Evolutionary conservation across 2,329 filamentous ascomycete species (phyloP).

Genomic region (Cephalotrichum gorgonifer): DNA sequence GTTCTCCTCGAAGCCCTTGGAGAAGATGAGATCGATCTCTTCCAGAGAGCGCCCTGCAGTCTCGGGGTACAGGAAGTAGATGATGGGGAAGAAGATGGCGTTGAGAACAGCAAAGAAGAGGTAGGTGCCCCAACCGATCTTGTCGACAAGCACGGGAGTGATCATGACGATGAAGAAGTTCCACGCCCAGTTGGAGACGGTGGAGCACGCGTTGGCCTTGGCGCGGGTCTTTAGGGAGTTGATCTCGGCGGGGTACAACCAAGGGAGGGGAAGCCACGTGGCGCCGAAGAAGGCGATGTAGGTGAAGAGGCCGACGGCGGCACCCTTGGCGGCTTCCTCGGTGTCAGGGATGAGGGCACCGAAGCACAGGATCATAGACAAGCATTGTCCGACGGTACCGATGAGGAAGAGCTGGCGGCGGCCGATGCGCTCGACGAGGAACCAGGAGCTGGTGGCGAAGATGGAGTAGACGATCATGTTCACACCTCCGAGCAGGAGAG

Average conservation of each 20-base stretch:
- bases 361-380: slow-evolving; percentile 52
- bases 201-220: slow-evolving; percentile 49
- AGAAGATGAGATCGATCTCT: slow-evolving; percentile 45
- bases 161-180: slow-evolving; percentile 71
- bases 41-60: slow-evolving; percentile 42
- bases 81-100: slow-evolving; percentile 30
- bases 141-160: slow-evolving; percentile 62
- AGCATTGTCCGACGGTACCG: slow-evolving; percentile 34
- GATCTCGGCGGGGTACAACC: slow-evolving; percentile 54
- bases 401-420: slow-evolving; percentile 30
- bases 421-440: slow-evolving; percentile 32
- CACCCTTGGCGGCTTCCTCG: slow-evolving; percentile 51
- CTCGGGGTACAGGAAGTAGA: slow-evolving; percentile 37
- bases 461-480: slow-evolving; percentile 40
- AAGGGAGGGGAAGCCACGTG: slow-evolving; percentile 57
- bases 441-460: slow-evolving; percentile 27
- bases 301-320: slow-evolving; percentile 56
- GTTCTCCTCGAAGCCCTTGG: slow-evolving; percentile 47
- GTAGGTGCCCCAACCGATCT: slow-evolving; percentile 41
- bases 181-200: slow-evolving; percentile 57
- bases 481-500: slow-evolving; percentile 38
- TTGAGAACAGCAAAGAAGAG: slow-evolving; percentile 44
- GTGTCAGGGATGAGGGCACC: slow-evolving; percentile 56
- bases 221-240: slow-evolving; percentile 54
- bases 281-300: slow-evolving; percentile 62